Evolutionary conservation across 768 basidiomycete genomes (phyloP).

Genomic region (Lyophyllum decastes): DNA sequence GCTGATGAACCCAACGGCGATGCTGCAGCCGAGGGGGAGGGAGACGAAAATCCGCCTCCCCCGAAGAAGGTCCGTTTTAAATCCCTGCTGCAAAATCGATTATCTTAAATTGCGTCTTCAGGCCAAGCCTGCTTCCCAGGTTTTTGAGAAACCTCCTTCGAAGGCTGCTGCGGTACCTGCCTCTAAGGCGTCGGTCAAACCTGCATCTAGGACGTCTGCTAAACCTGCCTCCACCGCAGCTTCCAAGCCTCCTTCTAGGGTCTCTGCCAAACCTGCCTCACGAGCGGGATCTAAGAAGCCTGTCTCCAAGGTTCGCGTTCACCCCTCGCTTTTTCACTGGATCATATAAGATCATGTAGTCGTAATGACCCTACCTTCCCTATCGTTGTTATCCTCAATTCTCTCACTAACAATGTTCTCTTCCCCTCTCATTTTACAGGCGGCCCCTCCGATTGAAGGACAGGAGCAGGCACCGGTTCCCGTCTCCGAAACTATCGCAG

Average conservation of each 20-base stretch:
- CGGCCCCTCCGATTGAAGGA: conserved; percentile 35
- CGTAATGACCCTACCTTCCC: neutral
- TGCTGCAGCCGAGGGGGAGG: conserved; percentile 25
- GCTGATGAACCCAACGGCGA: conserved; percentile 41
- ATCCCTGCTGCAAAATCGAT: neutral
- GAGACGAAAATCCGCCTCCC: no score
- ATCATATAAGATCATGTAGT: no score
- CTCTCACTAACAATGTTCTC: neutral
- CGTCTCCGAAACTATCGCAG: conserved; percentile 51
- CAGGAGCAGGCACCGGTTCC: conserved; percentile 40
- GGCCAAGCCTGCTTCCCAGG: conserved; percentile 31
- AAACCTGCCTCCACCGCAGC: conserved; percentile 46
- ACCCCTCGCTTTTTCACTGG: neutral
- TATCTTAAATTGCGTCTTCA: conserved; percentile 46
- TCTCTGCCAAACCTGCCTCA: conserved; percentile 43
- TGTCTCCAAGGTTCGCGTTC: conserved; percentile 54
- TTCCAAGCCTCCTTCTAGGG: conserved; percentile 44
- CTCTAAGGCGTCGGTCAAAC: conserved; percentile 33
- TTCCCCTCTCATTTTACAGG: conserved; percentile 11
- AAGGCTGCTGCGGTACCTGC: conserved; percentile 36
- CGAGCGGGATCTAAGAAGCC: conserved; percentile 51
- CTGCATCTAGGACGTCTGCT: conserved; percentile 37
- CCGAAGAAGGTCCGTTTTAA: conserved; percentile 58
- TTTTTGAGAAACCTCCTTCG: conserved; percentile 32
- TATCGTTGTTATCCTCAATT: conserved; percentile 9